phyloP scores from a whole-genome alignment of 2,329 filamentous ascomycete genomes.

The Trichoderma arundinaceum region DNA sequence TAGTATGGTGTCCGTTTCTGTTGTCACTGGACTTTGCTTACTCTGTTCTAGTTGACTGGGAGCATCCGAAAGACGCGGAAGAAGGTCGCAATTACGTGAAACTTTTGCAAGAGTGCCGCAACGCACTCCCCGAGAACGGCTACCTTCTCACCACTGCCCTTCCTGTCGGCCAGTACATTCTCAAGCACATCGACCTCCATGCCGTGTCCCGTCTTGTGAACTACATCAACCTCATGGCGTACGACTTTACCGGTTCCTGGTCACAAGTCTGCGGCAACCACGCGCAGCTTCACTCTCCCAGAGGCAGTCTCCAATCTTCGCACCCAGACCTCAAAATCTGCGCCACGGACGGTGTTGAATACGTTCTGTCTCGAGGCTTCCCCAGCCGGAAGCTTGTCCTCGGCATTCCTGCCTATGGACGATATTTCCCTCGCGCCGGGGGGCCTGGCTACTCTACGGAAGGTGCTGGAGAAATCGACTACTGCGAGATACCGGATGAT shows the following conservation, averaged over 20 bases:
- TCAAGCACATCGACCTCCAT: conserved; percentile 63
- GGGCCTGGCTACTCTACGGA: conserved; percentile 60
- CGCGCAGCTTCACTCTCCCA: conserved; percentile 61
- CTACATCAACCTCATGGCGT: conserved; percentile 70
- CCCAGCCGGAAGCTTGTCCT: conserved; percentile 64
- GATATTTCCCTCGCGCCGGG: conserved; percentile 62
- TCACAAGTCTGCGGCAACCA: conserved; percentile 66
- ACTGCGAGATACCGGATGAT: conserved; percentile 62
- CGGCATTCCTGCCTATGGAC: conserved; percentile 67
- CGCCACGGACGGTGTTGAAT: conserved; percentile 61
- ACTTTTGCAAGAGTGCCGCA: conserved; percentile 61
- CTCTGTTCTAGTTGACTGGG: conserved; percentile 65
- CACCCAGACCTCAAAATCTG: conserved; percentile 48
- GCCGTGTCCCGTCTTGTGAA: conserved; percentile 61
- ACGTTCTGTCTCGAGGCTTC: conserved; percentile 59
- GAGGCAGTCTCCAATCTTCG: conserved; percentile 35
- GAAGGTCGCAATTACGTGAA: conserved; percentile 64
- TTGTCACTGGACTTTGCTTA: neutral
- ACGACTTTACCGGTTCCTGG: conserved; percentile 72
- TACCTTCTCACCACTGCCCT: conserved; percentile 68
- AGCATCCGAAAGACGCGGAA: conserved; percentile 61
- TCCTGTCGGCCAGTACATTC: conserved; percentile 65
- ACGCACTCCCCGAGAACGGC: conserved; percentile 57
- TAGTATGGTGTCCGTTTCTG: conserved; percentile 47
- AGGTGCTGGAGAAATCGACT: conserved; percentile 62